Evolutionary conservation across 345 rosid species (phyloP).

Genomic region (Luvunga scandens): DNA sequence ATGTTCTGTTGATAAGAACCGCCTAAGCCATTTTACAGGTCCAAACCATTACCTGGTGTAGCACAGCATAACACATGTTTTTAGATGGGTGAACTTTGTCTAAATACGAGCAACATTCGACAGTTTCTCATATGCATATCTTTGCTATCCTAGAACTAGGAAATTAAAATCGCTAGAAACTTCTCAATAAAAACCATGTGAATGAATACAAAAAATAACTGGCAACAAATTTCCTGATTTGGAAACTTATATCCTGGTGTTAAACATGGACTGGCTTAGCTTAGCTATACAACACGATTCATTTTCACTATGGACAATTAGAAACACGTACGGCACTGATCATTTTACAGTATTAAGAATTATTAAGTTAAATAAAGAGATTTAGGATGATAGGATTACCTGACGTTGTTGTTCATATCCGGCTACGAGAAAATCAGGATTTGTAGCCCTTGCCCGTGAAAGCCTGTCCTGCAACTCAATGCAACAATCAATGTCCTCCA

Average conservation of each 20-base stretch:
- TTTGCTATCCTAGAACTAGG: no score
- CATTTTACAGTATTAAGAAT: neutral
- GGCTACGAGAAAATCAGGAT: neutral
- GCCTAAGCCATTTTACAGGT: neutral
- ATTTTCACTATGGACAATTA: neutral
- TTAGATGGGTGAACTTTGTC: neutral
- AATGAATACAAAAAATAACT: no score
- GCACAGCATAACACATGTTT: neutral
- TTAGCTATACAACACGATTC: no score
- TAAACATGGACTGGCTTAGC: no score
- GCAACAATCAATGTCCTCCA: no score
- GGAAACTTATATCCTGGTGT: no score
- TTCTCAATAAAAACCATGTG: no score
- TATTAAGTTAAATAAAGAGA: neutral
- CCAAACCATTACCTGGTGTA: neutral
- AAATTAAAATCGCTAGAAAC: no score
- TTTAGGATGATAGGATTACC: neutral
- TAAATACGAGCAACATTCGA: no score
- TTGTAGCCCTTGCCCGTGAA: neutral
- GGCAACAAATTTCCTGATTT: no score
- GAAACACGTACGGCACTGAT: neutral
- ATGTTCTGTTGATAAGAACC: no score
- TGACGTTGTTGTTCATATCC: neutral
- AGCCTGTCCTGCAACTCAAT: constrained; percentile 21
- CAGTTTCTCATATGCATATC: no score